Percentiles rank a stretch among this genome's conserved stretches.
These are phyloP conservation scores for Verbascum thapsus DNA, from an alignment of 257 asterid genomes.

Conservation along the genomic window DNA sequence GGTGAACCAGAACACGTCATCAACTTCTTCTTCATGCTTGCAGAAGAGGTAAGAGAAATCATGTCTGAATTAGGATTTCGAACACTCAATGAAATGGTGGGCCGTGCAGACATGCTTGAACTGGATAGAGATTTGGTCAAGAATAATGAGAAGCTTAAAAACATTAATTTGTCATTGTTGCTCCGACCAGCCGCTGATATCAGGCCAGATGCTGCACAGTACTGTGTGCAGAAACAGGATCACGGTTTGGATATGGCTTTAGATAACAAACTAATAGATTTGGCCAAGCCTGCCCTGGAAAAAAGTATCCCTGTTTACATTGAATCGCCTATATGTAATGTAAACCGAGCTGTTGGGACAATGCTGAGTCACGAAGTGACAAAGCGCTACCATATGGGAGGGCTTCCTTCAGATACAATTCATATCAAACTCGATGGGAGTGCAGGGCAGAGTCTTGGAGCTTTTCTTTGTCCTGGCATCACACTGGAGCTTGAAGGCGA, in stretches of 20 bases:
- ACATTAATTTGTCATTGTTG: slow-evolving; percentile 81
- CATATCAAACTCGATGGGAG: slow-evolving; percentile 90
- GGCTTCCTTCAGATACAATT: slow-evolving; percentile 86
- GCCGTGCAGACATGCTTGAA: slow-evolving; percentile 96
- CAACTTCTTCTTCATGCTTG: slow-evolving; percentile 97
- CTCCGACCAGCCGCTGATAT: slow-evolving; percentile 97
- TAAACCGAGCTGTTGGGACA: slow-evolving; percentile 95
- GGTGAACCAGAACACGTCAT: slow-evolving; percentile 98
- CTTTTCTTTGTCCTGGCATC: slow-evolving; percentile 93
- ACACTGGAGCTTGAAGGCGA: slow-evolving; percentile 98
- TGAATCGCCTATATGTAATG: slow-evolving; percentile 82
- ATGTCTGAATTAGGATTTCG: slow-evolving; percentile 93
- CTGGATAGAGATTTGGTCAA: slow-evolving; percentile 68
- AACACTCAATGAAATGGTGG: slow-evolving; percentile 86
- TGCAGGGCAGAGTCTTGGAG: slow-evolving; percentile 99
- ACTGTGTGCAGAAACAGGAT: slow-evolving; percentile 94
- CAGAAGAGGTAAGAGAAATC: slow-evolving; percentile 92
- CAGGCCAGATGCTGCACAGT: slow-evolving; percentile 96
- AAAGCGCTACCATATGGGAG: slow-evolving; percentile 67
- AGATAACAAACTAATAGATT: slow-evolving; percentile 73
- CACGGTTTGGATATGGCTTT: slow-evolving; percentile 95
- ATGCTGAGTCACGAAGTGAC: slow-evolving; percentile 98
- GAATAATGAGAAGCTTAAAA: slow-evolving; percentile 81
- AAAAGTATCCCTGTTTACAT: slow-evolving; percentile 81
- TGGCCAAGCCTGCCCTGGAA: slow-evolving; percentile 77